Base-by-base conservation (phyloP, 2,329 filamentous ascomycete genomes). In the Pestalotiopsis sp. region DNA sequence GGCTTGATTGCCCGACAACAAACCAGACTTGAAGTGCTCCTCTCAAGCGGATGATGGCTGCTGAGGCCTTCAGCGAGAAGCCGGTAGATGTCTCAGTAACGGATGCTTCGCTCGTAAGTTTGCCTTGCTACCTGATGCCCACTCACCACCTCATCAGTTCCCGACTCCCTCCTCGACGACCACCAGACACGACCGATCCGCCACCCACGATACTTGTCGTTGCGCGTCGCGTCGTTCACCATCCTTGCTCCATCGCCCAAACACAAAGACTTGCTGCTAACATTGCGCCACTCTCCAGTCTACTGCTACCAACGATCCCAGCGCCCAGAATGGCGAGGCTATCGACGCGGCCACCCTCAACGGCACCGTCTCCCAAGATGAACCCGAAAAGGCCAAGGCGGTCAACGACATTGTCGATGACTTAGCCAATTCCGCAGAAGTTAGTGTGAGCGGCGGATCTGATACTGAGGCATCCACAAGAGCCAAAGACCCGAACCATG, bases 391-490 rank as follows among this genome's bases (percentile, higher is more conserved):
- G 38, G 86, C 87, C 75, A 89, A 86, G 78, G 85, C 85, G 75
- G 85, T 88, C 75, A 81, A 82, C 75, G 84, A 81, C 67, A 84
- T 82, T 69, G 82, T 88, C 70, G 89, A 91, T 74, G 84, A 89
- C 75, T 82, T 86, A 71, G 80, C 85, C 71, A 85, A 86, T 76
- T 91, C 89, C 68, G 84, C 88, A 71, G 88, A 91, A 74, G 89
- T 88, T 70, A 93, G 91, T 77, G 84, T 88, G 71, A 93, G 89
- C 77, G 91, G 90, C 72, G 90, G 89, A 73, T 94, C 92, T 67
- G 92, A 94, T 80, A 93, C 89, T 55, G 92, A 94, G 77, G 87
- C 89, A 72, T 90, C 89, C 69, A 88, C 88, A 64, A 87, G 88
- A 78, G 71, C 83, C 78, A 78, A 83, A 68, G 85, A 87, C 76